Evolutionary conservation across 768 basidiomycete species (phyloP).

Genomic region (Trametes punicea): DNA sequence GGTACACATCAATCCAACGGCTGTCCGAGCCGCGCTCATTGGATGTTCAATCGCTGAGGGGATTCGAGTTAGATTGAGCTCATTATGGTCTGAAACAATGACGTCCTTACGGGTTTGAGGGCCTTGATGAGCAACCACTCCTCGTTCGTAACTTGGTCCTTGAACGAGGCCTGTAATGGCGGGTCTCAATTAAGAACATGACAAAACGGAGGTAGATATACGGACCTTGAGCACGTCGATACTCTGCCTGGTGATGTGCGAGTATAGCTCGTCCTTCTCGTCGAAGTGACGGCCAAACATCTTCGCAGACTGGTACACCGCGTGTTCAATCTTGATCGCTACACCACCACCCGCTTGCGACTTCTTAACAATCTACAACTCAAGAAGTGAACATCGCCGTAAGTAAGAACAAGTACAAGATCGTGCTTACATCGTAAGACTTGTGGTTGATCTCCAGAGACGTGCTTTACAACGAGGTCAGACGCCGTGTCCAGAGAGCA

Average conservation of each 20-base stretch:
- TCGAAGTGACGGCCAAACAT: slow-evolving; percentile 96
- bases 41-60: slow-evolving; percentile 38
- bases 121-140: slow-evolving; percentile 93
- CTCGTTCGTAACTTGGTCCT: slow-evolving; percentile 82
- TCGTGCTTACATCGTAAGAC: slow-evolving; percentile 58
- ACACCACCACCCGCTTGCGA: slow-evolving; percentile 94
- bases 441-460: slow-evolving; percentile 99
- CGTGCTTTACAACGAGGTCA: slow-evolving; percentile 49
- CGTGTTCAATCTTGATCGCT: slow-evolving; percentile 98
- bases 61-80: neutral
- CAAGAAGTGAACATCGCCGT: neutral
- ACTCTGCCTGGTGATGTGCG: slow-evolving; percentile 85
- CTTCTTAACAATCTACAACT: slow-evolving; percentile 78
- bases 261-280: slow-evolving; percentile 92
- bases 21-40: slow-evolving; percentile 17
- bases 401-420: neutral
- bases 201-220: neutral
- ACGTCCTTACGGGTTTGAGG: slow-evolving; percentile 65
- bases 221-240: slow-evolving; percentile 92
- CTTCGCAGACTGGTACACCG: slow-evolving; percentile 91
- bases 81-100: neutral
- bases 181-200: slow-evolving; percentile 8
- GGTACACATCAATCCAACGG: slow-evolving; percentile 4
- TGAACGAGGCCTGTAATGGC: slow-evolving; percentile 66
- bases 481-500: neutral